Conservation (phyloP, 1,284 basidiomycete species). For the Schizophyllum commune region DNA sequence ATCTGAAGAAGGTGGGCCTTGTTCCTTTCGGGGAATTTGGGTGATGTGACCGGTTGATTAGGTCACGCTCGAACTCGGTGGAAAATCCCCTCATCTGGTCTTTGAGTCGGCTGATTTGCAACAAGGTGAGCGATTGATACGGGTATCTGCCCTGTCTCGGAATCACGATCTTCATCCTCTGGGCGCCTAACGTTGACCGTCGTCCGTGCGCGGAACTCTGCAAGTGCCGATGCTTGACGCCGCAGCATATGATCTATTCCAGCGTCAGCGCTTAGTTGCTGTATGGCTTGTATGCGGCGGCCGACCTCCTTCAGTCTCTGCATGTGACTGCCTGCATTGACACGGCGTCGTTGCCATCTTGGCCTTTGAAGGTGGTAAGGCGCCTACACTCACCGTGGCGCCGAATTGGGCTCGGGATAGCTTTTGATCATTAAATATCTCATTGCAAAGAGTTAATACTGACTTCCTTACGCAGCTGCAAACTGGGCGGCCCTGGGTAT, state of each 20-base stretch:
- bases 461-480: constrained; percentile 43
- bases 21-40: constrained; percentile 8
- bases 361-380: background rate
- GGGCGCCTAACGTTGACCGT: constrained; percentile 2
- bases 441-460: background rate
- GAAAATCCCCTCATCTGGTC: constrained; percentile 88
- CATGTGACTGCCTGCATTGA: too few species aligned
- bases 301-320: too few species aligned
- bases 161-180: background rate
- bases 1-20: constrained; percentile 71
- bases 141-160: background rate
- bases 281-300: too few species aligned
- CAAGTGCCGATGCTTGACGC: too few species aligned
- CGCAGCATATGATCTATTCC: too few species aligned
- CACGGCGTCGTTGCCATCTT: too few species aligned
- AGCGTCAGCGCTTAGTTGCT: too few species aligned
- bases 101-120: constrained; percentile 81
- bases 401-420: background rate
- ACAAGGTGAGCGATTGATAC: constrained; percentile 44
- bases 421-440: too few species aligned
- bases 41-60: constrained; percentile 22
- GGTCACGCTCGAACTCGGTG: constrained; percentile 90
- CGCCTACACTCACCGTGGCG: background rate
- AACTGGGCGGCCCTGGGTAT: constrained; percentile 81
- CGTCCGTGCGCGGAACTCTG: background rate